Evolutionary conservation across 441 rosid genomes (phyloP).

Genomic region (Croton laevigatus): DNA sequence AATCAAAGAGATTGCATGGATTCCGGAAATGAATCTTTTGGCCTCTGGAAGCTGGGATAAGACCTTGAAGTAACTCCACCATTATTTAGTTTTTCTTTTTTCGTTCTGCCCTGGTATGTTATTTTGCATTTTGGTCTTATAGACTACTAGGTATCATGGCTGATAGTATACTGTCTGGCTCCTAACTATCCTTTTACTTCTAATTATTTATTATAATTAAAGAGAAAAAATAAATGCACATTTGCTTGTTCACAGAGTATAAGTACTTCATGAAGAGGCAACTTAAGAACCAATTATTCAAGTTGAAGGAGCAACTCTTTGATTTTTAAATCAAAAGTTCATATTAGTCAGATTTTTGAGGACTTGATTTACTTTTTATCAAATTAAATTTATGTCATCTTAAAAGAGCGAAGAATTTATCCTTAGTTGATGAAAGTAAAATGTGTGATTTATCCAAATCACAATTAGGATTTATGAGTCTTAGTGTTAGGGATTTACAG

Average conservation of each 20-base stretch:
- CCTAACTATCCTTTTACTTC: not conserved
- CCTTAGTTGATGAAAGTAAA: not conserved
- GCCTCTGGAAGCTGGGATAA: conserved; percentile 96
- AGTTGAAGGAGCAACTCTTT: not conserved
- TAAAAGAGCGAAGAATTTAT: not conserved
- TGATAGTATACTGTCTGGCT: not conserved
- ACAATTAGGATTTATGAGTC: not conserved
- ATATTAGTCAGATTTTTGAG: not conserved
- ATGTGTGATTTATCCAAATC: not conserved
- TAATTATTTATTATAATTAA: not conserved
- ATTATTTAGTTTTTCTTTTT: not conserved
- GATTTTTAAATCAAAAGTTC: not conserved
- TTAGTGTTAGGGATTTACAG: not conserved
- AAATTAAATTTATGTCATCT: not conserved
- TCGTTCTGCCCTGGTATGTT: not conserved
- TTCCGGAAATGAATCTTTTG: conserved; percentile 87
- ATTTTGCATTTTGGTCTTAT: not conserved
- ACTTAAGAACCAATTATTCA: not conserved
- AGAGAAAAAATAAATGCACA: not conserved
- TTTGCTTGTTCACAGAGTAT: not conserved
- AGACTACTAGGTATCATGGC: not conserved
- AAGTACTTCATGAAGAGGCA: not conserved
- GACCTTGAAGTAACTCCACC: conserved; percentile 61
- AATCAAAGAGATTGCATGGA: conserved; percentile 80
- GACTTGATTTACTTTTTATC: not conserved